Base-by-base conservation (phyloP, 1,284 basidiomycete genomes). In the Ceratobasidium sp. region DNA sequence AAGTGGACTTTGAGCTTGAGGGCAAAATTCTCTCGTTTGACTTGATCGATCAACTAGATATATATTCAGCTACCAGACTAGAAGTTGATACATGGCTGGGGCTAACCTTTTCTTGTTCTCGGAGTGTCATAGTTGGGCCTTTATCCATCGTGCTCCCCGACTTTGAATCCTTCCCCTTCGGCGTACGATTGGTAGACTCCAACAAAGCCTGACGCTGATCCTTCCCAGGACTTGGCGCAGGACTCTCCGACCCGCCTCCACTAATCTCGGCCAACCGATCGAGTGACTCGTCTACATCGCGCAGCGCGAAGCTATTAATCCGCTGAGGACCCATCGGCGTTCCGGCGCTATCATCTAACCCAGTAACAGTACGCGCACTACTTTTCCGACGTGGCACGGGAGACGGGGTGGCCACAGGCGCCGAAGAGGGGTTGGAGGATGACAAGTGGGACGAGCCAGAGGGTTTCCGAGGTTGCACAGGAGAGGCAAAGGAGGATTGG, bases 21-120 rank as follows among this genome's bases (percentile, higher is more conserved):
- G 79, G 93, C 93, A 84, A 97, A 97, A 85, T 97, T 96, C 82
- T 98, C 95, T 82, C 96, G 97, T 86, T 97, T 97, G 79, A 96
- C 87, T 77, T 91, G 91, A 83, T 98, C 95, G 80, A 97, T 94
- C 81, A 96, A 93, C 95, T 97, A 79, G 14, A 51, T 17, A 7
- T 9, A 7, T 17, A n/a, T 22, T 50, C 22, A 63, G 45, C 60
- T 41, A 41, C 36, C 24, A 4, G 24, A 47, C 1, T 47, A 14
- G 19, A 47, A 17, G 36, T 11, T 53, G 9, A 27, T n/a, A 14
- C n/a, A 9, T 17, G 24, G 9, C 15, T 9, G 9, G 17, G 50
- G 29, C 87, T 74, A 79, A 95, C 96, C 89, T 98, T 96, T 84
- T 98, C 96, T 82, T 98, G 96, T 82, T 98, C 96, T 9, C 95